These are phyloP conservation scores for Avena eriantha DNA, from an alignment of 176 grass and related monocot genomes.

Conservation along the genomic window DNA sequence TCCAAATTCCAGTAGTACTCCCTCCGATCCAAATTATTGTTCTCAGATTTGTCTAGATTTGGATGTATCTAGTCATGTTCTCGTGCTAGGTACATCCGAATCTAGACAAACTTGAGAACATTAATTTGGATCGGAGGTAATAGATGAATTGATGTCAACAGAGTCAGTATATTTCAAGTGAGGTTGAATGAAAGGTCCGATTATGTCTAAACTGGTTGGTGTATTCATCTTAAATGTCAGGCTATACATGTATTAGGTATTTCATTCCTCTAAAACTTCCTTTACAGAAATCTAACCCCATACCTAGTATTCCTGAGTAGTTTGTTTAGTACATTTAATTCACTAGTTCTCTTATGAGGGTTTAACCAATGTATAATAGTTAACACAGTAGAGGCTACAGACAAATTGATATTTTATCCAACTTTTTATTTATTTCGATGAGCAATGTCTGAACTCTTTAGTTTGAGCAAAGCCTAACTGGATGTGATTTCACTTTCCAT, in stretches of 20 bases:
- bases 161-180: constrained; percentile 12
- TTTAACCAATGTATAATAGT: not conserved
- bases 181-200: not conserved
- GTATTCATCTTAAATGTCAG: not conserved
- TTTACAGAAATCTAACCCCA: too few relatives aligned
- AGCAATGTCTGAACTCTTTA: not conserved
- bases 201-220: not conserved
- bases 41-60: too few relatives aligned
- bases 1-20: too few relatives aligned
- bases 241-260: not conserved
- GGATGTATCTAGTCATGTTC: too few relatives aligned
- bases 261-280: not conserved
- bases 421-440: not conserved
- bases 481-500: constrained; percentile 1
- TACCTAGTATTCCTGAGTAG: not conserved
- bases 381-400: not conserved
- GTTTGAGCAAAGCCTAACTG: not conserved
- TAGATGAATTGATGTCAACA: not conserved
- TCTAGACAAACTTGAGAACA: too few relatives aligned
- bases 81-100: too few relatives aligned
- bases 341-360: not conserved
- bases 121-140: too few relatives aligned
- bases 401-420: not conserved
- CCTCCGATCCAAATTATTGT: too few relatives aligned
- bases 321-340: constrained; percentile 18